These are phyloP conservation scores for Populus hybrid DNA, from an alignment of 441 rosid species.

Conservation along the genomic window DNA sequence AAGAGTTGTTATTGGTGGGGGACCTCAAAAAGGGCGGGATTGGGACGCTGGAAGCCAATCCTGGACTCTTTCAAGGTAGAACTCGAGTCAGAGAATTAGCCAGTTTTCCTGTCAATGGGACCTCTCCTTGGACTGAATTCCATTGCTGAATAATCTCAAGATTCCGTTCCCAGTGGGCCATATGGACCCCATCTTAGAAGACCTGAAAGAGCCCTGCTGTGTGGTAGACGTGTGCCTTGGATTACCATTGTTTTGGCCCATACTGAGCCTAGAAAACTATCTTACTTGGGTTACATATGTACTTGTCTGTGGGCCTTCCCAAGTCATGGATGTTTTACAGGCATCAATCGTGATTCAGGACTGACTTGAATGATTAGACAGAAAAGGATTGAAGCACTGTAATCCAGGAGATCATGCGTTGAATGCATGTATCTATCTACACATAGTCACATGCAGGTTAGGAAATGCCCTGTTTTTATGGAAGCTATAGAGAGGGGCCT, in stretches of 20 bases:
- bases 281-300: background rate
- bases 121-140: conserved; percentile 19
- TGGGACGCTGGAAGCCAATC: background rate
- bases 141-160: conserved; percentile 6
- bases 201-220: background rate
- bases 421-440: background rate
- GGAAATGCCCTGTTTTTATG: too few relatives aligned
- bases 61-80: conserved; percentile 10
- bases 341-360: background rate
- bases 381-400: background rate
- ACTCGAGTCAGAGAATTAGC: conserved; percentile 5
- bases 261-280: background rate
- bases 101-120: conserved; percentile 15
- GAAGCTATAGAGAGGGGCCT: background rate
- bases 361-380: background rate
- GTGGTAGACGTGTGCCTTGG: background rate
- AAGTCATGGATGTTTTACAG: background rate
- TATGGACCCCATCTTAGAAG: background rate
- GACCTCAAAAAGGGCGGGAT: background rate
- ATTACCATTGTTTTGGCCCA: background rate
- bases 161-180: background rate
- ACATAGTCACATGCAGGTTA: too few relatives aligned
- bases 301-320: background rate
- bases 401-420: background rate
- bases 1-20: background rate